Percentiles rank a stretch among this genome's conserved stretches.
Conservation (phyloP, 257 asterid species). For the Catharanthus roseus region DNA sequence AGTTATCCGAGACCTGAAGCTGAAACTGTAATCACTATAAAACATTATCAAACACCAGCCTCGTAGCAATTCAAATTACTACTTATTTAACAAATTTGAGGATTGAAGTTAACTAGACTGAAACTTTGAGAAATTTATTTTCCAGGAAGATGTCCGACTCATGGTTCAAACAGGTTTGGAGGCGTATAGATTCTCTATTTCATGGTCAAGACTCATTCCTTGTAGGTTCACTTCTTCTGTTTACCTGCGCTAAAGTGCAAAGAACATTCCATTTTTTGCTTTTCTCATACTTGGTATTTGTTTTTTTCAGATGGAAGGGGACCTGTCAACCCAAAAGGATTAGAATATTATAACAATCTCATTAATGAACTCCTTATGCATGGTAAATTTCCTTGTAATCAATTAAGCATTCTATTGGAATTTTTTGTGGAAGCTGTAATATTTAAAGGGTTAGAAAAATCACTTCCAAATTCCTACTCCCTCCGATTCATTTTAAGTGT, state of each 20-base stretch:
- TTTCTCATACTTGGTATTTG: not conserved
- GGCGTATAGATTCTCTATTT: constrained; percentile 35
- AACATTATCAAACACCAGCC: not conserved
- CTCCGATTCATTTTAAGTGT: too few relatives aligned
- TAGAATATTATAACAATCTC: constrained; percentile 47
- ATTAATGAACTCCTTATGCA: constrained; percentile 40
- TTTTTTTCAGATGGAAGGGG: constrained; percentile 25
- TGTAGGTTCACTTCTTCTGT: constrained; percentile 20
- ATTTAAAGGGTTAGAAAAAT: not conserved
- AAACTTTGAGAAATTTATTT: not conserved
- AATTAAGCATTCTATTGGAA: too few relatives aligned
- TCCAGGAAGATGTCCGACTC: constrained; percentile 33
- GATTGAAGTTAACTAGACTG: not conserved
- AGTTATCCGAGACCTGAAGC: not conserved
- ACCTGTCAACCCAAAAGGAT: constrained; percentile 32
- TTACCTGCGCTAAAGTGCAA: not conserved
- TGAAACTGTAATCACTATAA: too few relatives aligned
- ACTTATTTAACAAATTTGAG: not conserved
- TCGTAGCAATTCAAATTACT: not conserved
- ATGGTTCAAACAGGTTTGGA: constrained; percentile 33
- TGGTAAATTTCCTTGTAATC: constrained; percentile 19
- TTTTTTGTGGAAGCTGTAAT: not conserved
- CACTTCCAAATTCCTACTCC: not conserved
- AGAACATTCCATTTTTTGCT: not conserved
- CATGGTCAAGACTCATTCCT: constrained; percentile 48